Evolutionary conservation across 805 yeast species (phyloP).

Genomic region (Candida adriatica): DNA sequence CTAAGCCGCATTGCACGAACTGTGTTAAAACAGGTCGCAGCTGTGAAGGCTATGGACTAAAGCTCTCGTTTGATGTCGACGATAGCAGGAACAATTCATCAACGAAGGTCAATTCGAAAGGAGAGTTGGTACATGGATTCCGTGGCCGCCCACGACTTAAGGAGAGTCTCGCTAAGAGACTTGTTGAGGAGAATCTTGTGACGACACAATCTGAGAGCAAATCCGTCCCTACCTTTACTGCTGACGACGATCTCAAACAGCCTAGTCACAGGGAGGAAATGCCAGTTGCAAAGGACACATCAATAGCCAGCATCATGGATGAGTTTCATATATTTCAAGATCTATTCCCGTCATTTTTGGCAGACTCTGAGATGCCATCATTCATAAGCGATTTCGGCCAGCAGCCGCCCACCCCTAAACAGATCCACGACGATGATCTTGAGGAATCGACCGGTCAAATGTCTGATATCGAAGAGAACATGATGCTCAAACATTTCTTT

Average conservation of each 20-base stretch:
- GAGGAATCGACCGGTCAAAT: constrained; percentile 8
- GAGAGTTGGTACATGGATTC: constrained; percentile 34
- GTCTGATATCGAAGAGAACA: constrained; percentile 42
- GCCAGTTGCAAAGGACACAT: not conserved
- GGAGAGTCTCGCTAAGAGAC: constrained; percentile 27
- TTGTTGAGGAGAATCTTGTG: not conserved
- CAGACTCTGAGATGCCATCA: constrained; percentile 13
- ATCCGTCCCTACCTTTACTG: not conserved
- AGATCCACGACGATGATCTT: not conserved
- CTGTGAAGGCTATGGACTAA: constrained; percentile 46
- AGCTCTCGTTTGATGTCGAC: constrained; percentile 44
- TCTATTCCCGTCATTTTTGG: constrained; percentile 18
- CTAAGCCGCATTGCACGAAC: constrained; percentile 43
- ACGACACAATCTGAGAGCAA: not conserved
- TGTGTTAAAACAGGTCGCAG: constrained; percentile 36
- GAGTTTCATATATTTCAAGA: constrained; percentile 24
- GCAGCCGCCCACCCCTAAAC: constrained; percentile 1
- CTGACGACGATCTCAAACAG: not conserved
- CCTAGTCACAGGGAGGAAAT: not conserved
- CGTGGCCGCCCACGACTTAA: constrained; percentile 36
- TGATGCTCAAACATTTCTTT: constrained; percentile 50
- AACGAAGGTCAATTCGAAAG: constrained; percentile 23
- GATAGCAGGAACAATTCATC: constrained; percentile 31
- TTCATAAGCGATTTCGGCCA: constrained; percentile 11
- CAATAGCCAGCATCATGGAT: constrained; percentile 6